Evolutionary conservation across 129 eudicot species (phyloP).

Genomic region (Ambrosia trifida): DNA sequence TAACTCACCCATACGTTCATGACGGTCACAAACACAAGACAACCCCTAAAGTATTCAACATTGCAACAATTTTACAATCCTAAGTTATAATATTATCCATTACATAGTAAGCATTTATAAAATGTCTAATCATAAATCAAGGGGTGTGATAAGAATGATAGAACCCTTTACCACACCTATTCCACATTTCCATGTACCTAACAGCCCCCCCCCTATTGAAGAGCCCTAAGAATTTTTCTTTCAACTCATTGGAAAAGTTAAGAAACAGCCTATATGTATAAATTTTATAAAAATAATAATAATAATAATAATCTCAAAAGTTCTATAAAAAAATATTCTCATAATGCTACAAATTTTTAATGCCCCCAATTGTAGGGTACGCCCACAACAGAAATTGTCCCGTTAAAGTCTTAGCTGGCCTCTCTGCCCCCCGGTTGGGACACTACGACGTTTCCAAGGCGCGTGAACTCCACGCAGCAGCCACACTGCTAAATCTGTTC

Average conservation of each 20-base stretch:
- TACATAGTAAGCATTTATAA: too few species aligned
- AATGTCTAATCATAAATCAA: not conserved
- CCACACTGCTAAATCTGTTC: slow-evolving; percentile 3
- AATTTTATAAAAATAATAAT: not conserved
- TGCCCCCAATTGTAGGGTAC: slow-evolving; percentile 25
- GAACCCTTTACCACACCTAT: not conserved
- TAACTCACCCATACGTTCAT: too few species aligned
- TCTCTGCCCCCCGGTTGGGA: slow-evolving; percentile 24
- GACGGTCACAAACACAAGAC: too few species aligned
- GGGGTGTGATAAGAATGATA: not conserved
- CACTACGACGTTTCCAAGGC: slow-evolving; percentile 17
- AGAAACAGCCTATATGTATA: not conserved
- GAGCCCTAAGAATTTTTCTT: not conserved
- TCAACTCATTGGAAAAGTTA: slow-evolving; percentile 2
- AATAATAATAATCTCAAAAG: not conserved
- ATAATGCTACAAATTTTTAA: slow-evolving; percentile 20
- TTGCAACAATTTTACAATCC: too few species aligned
- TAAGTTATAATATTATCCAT: too few species aligned
- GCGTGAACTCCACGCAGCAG: slow-evolving; percentile 26
- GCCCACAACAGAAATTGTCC: slow-evolving; percentile 24
- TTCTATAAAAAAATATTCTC: slow-evolving; percentile 15
- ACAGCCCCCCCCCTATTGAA: not conserved
- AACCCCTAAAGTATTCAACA: too few species aligned
- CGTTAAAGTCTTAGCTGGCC: slow-evolving; percentile 37
- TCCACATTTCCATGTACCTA: not conserved